phyloP scores from a whole-genome alignment of 768 basidiomycete species.

The Dioszegia hungarica region DNA sequence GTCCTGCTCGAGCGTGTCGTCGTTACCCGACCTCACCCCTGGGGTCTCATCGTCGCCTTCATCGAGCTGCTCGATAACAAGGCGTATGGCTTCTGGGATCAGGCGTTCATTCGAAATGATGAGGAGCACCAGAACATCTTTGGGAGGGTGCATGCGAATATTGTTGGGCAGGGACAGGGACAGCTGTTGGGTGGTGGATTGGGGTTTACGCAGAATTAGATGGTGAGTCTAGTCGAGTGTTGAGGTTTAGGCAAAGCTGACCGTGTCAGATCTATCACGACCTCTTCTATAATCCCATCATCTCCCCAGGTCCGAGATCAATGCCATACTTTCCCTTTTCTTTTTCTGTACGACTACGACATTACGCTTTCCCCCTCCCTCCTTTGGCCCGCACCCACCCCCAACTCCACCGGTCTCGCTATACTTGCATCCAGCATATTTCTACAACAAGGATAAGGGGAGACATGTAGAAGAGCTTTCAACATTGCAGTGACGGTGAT shows the following conservation, averaged over 20 bases:
- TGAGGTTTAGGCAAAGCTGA: too few relatives aligned
- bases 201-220: background rate
- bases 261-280: too few relatives aligned
- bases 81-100: slow-evolving; percentile 47
- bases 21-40: slow-evolving; percentile 90
- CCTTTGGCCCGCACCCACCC: too few relatives aligned
- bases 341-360: too few relatives aligned
- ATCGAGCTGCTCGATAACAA: slow-evolving; percentile 82
- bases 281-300: too few relatives aligned
- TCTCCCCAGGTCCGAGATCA: too few relatives aligned
- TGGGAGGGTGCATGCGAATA: slow-evolving; percentile 1
- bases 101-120: slow-evolving; percentile 40
- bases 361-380: too few relatives aligned
- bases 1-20: slow-evolving; percentile 91
- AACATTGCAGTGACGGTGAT: background rate
- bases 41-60: slow-evolving; percentile 90
- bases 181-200: background rate
- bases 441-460: background rate
- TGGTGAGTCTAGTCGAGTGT: background rate
- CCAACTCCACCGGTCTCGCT: too few relatives aligned
- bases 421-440: background rate
- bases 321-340: too few relatives aligned
- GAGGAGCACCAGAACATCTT: slow-evolving; percentile 25
- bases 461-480: background rate
- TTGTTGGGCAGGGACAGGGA: slow-evolving; percentile 1